Evolutionary conservation across 495 filamentous ascomycete genomes (phyloP).

Genomic region (Lindgomyces ingoldianus): DNA sequence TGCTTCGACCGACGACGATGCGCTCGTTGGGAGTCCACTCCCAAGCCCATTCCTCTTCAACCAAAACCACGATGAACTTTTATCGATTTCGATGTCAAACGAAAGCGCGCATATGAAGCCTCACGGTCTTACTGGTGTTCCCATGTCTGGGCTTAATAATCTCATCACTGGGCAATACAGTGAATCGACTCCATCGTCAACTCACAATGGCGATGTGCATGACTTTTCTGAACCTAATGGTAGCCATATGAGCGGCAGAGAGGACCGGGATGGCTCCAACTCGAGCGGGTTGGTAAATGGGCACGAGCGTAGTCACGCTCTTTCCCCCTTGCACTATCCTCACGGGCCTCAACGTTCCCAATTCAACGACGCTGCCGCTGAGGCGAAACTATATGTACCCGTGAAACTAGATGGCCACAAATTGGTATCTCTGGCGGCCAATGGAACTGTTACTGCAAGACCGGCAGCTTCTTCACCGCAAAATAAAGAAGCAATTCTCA

Average conservation of each 20-base stretch:
- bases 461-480: neutral
- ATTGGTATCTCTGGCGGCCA: neutral
- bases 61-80: conserved; percentile 13
- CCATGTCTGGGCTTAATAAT: conserved; percentile 32
- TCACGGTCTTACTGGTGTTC: conserved; percentile 3
- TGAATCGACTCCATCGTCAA: conserved; percentile 39
- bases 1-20: conserved; percentile 29
- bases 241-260: conserved; percentile 33
- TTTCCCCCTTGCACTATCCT: conserved; percentile 20
- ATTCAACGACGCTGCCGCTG: neutral
- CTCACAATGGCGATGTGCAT: conserved; percentile 29
- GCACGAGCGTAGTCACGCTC: conserved; percentile 15
- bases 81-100: conserved; percentile 29
- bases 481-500: neutral
- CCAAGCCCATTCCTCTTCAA: conserved; percentile 22
- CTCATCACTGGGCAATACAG: conserved; percentile 33
- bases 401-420: neutral
- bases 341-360: conserved; percentile 4
- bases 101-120: conserved; percentile 28
- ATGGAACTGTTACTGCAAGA: neutral
- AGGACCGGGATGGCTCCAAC: conserved; percentile 31
- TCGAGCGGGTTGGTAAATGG: conserved; percentile 31
- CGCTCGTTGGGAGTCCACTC: conserved; percentile 16
- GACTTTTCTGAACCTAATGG: conserved; percentile 30
- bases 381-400: neutral